These are phyloP conservation scores for Mallotus repandus DNA, from an alignment of 441 rosid genomes.

Conservation along the genomic window DNA sequence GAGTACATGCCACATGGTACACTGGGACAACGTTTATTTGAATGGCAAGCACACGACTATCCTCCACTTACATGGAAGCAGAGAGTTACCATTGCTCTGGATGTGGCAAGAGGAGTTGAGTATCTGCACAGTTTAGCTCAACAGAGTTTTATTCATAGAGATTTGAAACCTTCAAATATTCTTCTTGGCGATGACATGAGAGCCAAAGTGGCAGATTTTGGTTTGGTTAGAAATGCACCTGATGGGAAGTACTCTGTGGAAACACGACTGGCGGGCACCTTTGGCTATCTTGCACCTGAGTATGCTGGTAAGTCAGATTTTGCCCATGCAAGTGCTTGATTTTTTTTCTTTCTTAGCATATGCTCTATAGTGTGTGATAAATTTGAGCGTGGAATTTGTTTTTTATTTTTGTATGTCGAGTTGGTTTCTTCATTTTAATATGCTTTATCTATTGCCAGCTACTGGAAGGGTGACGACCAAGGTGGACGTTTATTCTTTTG, in stretches of 20 bases:
- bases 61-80: slow-evolving; percentile 77
- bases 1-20: slow-evolving; percentile 96
- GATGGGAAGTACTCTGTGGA: slow-evolving; percentile 75
- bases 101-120: slow-evolving; percentile 88
- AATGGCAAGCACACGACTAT: slow-evolving; percentile 43
- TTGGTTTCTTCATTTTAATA: background rate
- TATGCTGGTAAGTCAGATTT: slow-evolving; percentile 66
- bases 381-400: background rate
- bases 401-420: background rate
- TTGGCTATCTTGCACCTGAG: slow-evolving; percentile 92
- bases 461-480: slow-evolving; percentile 49
- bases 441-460: slow-evolving; percentile 23
- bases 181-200: slow-evolving; percentile 95
- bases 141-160: slow-evolving; percentile 90
- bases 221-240: slow-evolving; percentile 85
- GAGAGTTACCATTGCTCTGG: slow-evolving; percentile 73
- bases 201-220: slow-evolving; percentile 93
- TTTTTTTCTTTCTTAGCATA: background rate
- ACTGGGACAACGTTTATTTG: slow-evolving; percentile 70
- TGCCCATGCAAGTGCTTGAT: background rate
- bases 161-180: slow-evolving; percentile 83
- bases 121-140: slow-evolving; percentile 88
- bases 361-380: background rate
- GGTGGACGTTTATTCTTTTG: slow-evolving; percentile 44
- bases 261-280: slow-evolving; percentile 86